Evolutionary conservation across 2,329 filamentous ascomycete species (phyloP), one percentile per base, ranked within the genome.

Genomic region (Diatrype stigma): DNA sequence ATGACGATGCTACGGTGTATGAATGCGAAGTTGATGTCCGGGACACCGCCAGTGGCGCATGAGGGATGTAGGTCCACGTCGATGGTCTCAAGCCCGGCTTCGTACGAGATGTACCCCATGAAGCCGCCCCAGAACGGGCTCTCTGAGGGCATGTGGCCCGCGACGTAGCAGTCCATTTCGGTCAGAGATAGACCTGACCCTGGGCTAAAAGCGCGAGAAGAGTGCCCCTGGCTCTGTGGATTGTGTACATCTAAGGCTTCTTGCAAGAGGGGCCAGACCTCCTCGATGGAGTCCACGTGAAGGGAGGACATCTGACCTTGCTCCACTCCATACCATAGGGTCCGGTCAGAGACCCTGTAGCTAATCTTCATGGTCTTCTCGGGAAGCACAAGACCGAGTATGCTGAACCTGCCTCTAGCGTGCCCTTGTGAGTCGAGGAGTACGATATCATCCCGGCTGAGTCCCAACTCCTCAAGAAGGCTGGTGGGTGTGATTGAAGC

Each of bases 121-220:
- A 89, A 76, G 0, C 86, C 86, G 51, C 85, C 86, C 82, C 84
- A 87, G 60, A 89, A 89, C 0, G 85, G 80, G n/a, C 42, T 45
- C 22, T 45, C 17, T 12, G 21, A 23, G 42, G 42, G 42, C 42
- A 45, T n/a, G 42, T 45, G 42, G 4, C 22, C 21, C 21, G 42
- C 21, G 22, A 45, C 34, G 4, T 22, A 34, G 23, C 30, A 22
- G n/a, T 34, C 45, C n/a, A 47, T 47, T 23, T 19, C n/a, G 28
- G 21, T 37, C 14, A 28, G 28, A 26, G 22, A 14, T 12, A 26
- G 34, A 21, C 17, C 34, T 22, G 28, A 47, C 14, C 22, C 45
- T 8, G 45, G 28, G 34, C 23, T 47, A 1, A 12, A 34, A 16
- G 28, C 30, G 14, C 19, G 28, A 16, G 34, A 28, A 16, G 16